Evolutionary conservation across 1,139 yeast genomes (phyloP).

Genomic region (Yamadazyma spencermartinsiae): DNA sequence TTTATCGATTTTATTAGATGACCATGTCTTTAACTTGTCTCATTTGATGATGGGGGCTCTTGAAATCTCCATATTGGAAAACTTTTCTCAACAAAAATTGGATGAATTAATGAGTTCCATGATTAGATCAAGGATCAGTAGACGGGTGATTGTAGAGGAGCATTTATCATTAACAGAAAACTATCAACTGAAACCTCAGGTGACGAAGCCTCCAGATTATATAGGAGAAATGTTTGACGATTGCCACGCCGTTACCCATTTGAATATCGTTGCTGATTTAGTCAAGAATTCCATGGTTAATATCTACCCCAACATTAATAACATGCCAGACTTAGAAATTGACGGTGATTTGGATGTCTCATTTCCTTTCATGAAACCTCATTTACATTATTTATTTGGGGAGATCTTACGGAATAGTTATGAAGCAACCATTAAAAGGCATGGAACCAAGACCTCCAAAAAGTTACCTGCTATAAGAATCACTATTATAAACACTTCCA

Average conservation of each 20-base stretch:
- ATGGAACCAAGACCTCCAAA: conserved; percentile 27
- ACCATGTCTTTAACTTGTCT: conserved; percentile 77
- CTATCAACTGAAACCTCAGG: conserved; percentile 44
- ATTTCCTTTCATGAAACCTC: conserved; percentile 84
- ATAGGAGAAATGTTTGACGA: conserved; percentile 85
- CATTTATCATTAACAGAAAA: conserved; percentile 77
- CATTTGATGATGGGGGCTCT: conserved; percentile 91
- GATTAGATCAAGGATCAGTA: conserved; percentile 80
- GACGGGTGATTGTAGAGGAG: conserved; percentile 89
- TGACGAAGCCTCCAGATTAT: conserved; percentile 61
- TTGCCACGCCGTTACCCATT: conserved; percentile 73
- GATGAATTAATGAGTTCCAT: conserved; percentile 75
- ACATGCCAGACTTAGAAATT: conserved; percentile 71
- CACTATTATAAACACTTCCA: conserved; percentile 65
- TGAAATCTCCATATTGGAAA: conserved; percentile 68
- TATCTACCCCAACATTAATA: conserved; percentile 52
- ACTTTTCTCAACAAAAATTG: conserved; percentile 60
- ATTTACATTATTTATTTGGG: conserved; percentile 80
- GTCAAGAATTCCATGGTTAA: conserved; percentile 46
- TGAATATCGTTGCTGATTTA: conserved; percentile 52
- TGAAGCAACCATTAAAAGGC: conserved; percentile 68
- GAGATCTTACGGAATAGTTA: conserved; percentile 83
- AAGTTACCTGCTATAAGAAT: conserved; percentile 70
- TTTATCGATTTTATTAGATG: conserved; percentile 65
- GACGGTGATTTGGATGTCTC: conserved; percentile 65